phyloP scores from a whole-genome alignment of 768 basidiomycete species.

The Piloderma croceum region DNA sequence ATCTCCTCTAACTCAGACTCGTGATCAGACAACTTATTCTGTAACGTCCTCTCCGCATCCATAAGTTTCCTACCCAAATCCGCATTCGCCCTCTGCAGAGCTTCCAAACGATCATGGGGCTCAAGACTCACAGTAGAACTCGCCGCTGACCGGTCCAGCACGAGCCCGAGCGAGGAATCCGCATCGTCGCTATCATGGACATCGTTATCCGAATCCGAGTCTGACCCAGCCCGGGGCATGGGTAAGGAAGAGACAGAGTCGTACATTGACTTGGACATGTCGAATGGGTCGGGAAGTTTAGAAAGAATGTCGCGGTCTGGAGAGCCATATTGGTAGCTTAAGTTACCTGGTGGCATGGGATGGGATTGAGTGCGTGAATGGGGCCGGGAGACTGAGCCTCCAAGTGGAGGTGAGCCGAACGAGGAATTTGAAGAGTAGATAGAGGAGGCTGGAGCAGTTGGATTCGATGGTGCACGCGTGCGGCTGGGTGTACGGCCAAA shows the following conservation, averaged over 20 bases:
- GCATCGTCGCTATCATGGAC: constrained; percentile 46
- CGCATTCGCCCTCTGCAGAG: constrained; percentile 62
- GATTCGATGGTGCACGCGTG: constrained; percentile 67
- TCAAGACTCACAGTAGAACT: constrained; percentile 68
- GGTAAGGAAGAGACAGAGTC: constrained; percentile 46
- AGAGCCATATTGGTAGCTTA: constrained; percentile 34
- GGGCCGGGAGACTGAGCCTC: constrained; percentile 54
- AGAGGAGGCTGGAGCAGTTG: constrained; percentile 45
- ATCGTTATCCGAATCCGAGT: constrained; percentile 43
- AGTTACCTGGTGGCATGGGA: constrained; percentile 36
- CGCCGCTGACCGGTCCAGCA: constrained; percentile 52
- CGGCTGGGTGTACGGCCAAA: constrained; percentile 43
- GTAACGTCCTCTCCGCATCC: constrained; percentile 67
- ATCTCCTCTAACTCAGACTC: constrained; percentile 81
- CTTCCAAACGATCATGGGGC: constrained; percentile 66
- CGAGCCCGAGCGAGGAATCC: constrained; percentile 46
- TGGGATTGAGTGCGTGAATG: constrained; percentile 59
- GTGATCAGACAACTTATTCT: constrained; percentile 65
- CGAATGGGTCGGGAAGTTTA: constrained; percentile 32
- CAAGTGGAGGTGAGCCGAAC: constrained; percentile 40
- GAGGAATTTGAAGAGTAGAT: constrained; percentile 21
- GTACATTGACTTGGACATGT: constrained; percentile 26
- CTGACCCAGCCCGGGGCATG: constrained; percentile 45
- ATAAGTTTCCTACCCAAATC: constrained; percentile 72
- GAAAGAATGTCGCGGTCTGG: constrained; percentile 35